These are phyloP conservation scores for Hyaloscypha variabilis DNA, from an alignment of 495 filamentous ascomycete genomes.

Conservation along the genomic window DNA sequence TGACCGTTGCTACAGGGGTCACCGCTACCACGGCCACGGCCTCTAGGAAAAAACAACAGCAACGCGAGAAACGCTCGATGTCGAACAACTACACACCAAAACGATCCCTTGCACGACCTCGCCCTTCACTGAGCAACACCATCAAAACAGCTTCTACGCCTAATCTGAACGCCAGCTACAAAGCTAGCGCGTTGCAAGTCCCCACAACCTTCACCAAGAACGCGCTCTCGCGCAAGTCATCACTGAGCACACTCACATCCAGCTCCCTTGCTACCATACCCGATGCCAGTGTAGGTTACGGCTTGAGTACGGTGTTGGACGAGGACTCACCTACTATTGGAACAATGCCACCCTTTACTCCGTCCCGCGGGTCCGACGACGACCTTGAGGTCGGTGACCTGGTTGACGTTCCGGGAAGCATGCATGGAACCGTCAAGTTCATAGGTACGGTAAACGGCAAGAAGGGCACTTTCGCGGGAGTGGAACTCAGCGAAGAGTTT, in stretches of 20 bases:
- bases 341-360: slow-evolving; percentile 38
- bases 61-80: slow-evolving; percentile 6
- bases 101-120: slow-evolving; percentile 42
- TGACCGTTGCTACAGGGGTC: not conserved
- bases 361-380: slow-evolving; percentile 38
- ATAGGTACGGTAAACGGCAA: slow-evolving; percentile 86
- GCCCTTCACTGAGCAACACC: slow-evolving; percentile 44
- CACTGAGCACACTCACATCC: slow-evolving; percentile 64
- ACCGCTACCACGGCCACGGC: not conserved
- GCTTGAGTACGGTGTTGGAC: slow-evolving; percentile 51
- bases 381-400: slow-evolving; percentile 81
- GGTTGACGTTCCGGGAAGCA: slow-evolving; percentile 93
- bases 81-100: slow-evolving; percentile 39
- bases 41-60: slow-evolving; percentile 8
- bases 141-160: slow-evolving; percentile 62
- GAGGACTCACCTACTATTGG: slow-evolving; percentile 42
- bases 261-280: slow-evolving; percentile 60
- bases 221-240: slow-evolving; percentile 64
- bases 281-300: slow-evolving; percentile 64
- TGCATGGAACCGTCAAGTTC: slow-evolving; percentile 89
- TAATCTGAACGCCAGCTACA: slow-evolving; percentile 55
- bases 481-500: slow-evolving; percentile 83
- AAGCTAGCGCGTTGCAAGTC: slow-evolving; percentile 30
- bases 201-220: slow-evolving; percentile 42
- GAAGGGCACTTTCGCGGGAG: slow-evolving; percentile 90